phyloP scores from a whole-genome alignment of 73 alveolate species.

The Loxodes magnus region DNA sequence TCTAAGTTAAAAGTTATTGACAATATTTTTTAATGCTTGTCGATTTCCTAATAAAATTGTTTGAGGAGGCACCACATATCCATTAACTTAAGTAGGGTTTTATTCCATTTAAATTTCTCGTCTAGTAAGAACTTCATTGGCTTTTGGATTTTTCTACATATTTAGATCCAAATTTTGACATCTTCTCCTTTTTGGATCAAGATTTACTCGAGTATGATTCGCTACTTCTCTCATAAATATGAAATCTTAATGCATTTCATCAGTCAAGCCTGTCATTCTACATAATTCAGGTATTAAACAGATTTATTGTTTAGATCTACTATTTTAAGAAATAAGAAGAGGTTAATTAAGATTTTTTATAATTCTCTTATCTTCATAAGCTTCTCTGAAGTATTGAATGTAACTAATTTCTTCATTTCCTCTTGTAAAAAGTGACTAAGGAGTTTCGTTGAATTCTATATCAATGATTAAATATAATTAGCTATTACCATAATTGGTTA shows the following conservation, averaged over 20 bases:
- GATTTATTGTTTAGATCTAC: constrained; percentile 56
- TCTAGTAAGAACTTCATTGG: constrained; percentile 15
- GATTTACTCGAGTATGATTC: constrained; percentile 40
- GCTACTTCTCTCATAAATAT: constrained; percentile 53
- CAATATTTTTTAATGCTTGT: no score
- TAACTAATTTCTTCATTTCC: no score
- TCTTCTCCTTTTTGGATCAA: constrained; percentile 38
- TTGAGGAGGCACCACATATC: constrained; percentile 9
- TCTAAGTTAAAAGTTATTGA: no score
- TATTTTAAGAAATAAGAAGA: constrained; percentile 17
- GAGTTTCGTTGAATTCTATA: no score
- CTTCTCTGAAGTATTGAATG: no score
- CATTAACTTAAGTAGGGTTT: constrained; percentile 21
- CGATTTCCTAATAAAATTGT: constrained; percentile 2
- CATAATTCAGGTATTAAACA: constrained; percentile 64
- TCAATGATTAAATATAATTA: no score
- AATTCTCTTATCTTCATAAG: no score
- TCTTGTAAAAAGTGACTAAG: no score
- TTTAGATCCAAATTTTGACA: constrained; percentile 22
- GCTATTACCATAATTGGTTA: no score
- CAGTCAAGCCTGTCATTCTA: constrained; percentile 69
- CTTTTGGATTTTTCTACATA: constrained; percentile 19
- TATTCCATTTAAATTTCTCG: constrained; percentile 34
- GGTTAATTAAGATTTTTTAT: constrained; percentile 37
- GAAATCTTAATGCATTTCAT: constrained; percentile 59